phyloP scores from a whole-genome alignment of 139 green algal genomes.

The Chlorella sorokiniana region DNA sequence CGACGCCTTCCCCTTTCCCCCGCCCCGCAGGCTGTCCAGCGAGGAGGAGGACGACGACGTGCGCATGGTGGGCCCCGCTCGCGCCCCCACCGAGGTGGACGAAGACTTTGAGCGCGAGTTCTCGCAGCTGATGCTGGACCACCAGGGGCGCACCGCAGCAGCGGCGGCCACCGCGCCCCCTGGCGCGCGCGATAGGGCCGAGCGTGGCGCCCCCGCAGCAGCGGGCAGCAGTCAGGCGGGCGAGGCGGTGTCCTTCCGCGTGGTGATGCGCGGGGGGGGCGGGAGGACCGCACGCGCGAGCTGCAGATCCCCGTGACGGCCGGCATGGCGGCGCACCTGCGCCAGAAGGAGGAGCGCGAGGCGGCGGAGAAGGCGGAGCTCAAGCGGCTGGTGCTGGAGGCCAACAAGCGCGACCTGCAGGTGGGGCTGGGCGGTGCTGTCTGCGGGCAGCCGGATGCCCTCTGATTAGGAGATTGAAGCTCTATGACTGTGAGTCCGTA shows the following conservation, averaged over 20 bases:
- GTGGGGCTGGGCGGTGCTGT: background rate
- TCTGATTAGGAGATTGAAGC: background rate
- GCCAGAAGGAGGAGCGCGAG: conserved; percentile 23
- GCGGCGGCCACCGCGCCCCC: background rate
- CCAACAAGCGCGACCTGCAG: conserved; percentile 28
- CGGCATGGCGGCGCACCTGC: conserved; percentile 14
- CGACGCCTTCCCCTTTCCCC: no score
- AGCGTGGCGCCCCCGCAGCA: background rate
- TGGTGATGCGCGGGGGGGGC: conserved; percentile 52
- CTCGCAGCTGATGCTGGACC: conserved; percentile 51
- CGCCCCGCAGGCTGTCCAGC: background rate
- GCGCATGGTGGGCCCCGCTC: conserved; percentile 35
- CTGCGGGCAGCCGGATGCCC: background rate
- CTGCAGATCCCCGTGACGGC: conserved; percentile 33
- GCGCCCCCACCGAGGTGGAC: conserved; percentile 45
- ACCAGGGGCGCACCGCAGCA: background rate
- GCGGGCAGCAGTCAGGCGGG: background rate
- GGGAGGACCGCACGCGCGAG: conserved; percentile 44
- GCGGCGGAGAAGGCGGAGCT: conserved; percentile 74
- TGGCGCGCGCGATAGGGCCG: background rate
- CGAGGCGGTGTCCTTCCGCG: conserved; percentile 31
- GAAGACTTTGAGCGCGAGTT: conserved; percentile 81
- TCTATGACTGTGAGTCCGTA: background rate
- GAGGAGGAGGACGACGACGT: conserved; percentile 46
- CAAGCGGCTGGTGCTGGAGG: conserved; percentile 81